Conservation (phyloP, 2,329 filamentous ascomycete species). For the Microdochium bolleyi region DNA sequence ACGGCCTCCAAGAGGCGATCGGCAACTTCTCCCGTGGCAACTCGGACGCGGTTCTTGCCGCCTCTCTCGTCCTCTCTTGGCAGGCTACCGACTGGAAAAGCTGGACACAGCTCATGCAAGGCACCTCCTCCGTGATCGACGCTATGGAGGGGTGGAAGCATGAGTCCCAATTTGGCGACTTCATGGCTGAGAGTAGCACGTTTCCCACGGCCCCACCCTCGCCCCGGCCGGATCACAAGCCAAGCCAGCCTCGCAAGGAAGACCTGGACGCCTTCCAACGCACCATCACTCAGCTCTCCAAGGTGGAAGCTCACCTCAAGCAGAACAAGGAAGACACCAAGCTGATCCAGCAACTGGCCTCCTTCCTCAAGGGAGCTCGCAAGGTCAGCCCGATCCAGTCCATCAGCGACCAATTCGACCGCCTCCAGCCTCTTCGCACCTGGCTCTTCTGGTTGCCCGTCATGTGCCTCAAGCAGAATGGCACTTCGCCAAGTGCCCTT, state of each 20-base stretch:
- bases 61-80: conserved; percentile 89
- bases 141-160: conserved; percentile 90
- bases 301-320: conserved; percentile 60
- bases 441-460: conserved; percentile 97
- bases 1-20: conserved; percentile 82
- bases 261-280: conserved; percentile 61
- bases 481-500: conserved; percentile 68
- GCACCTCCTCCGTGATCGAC: conserved; percentile 79
- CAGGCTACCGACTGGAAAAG: conserved; percentile 91
- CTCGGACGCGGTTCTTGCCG: conserved; percentile 84
- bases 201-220: conserved; percentile 60
- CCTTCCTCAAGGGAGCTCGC: conserved; percentile 64
- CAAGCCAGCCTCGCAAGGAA: conserved; percentile 58
- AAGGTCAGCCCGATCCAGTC: conserved; percentile 62
- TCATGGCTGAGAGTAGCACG: conserved; percentile 72
- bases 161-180: conserved; percentile 77
- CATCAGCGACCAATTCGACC: conserved; percentile 80
- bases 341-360: conserved; percentile 60
- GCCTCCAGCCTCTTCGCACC: conserved; percentile 77
- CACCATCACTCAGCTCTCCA: conserved; percentile 58
- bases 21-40: conserved; percentile 76
- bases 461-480: conserved; percentile 68
- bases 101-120: conserved; percentile 56
- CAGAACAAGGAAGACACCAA: conserved; percentile 63
- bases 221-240: conserved; percentile 51